Evolutionary conservation across 1,284 basidiomycete species (phyloP), one percentile per base, ranked within the genome.

Genomic region (Exobasidium cylindrosporum): DNA sequence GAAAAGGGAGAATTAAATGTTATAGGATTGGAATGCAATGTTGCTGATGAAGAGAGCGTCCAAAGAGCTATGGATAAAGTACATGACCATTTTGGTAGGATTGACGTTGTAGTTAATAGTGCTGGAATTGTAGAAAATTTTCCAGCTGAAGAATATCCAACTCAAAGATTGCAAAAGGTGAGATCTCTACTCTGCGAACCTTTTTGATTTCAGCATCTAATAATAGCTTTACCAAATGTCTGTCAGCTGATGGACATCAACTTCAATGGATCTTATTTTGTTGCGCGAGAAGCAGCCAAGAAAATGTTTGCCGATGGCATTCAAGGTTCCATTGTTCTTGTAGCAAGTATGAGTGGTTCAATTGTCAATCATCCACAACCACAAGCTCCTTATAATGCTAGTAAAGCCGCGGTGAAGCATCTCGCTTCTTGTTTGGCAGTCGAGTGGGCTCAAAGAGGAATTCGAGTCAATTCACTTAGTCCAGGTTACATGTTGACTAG

Each of bases 321-420:
- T 43, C 58, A 85, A 52, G 92, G 92, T 7, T 89, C 88, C 58
- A 91, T 97, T 76, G 86, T 93, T 65, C 84, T 97, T 64, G 87
- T 97, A 62, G 87, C 90, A 1, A 91, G 89, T 75, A 97, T 97
- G 92, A 90, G 73, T 6, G 81, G 87, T 76, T 89, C 90, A 49
- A 88, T 86, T 75, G 90, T 92, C 80, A 81, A 87, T 82, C 32
- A 76, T n/a, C 77, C 77, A 1, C 73, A 96, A 86, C 87, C 86
- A 43, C 94, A 97, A 85, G 90, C 91, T 1, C 93, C 94, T 0
- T 97, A 97, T 82, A 97, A 97, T 81, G 89, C 91, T n/a, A 93
- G 92, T 49, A 66, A 68, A 50, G 65, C 79, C 86, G 90, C 91
- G 57, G 91, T 94, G 32, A 88, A 88, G 75, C 92, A 94, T 74